Conservation (phyloP, 768 basidiomycete species). For the Xerocomellus intermedius region DNA sequence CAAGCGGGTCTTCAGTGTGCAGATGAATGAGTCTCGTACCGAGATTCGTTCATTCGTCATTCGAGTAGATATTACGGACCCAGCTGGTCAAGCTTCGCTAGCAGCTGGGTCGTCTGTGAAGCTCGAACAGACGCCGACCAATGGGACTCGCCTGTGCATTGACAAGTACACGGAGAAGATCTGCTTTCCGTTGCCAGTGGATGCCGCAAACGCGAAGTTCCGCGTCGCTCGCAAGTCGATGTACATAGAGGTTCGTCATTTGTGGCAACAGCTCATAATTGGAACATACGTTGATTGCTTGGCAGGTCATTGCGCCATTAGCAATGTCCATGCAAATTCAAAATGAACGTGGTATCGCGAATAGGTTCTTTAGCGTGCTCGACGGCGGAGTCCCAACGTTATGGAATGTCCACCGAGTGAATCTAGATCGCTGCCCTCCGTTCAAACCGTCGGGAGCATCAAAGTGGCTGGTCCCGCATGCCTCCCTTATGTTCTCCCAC, state of each 20-base stretch:
- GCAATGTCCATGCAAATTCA: slow-evolving; percentile 13
- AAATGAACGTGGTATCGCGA: slow-evolving; percentile 19
- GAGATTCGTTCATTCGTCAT: slow-evolving; percentile 19
- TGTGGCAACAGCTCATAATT: not conserved
- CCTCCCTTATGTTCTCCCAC: slow-evolving; percentile 31
- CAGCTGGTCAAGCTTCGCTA: slow-evolving; percentile 17
- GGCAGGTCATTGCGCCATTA: slow-evolving; percentile 22
- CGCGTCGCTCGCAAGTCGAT: slow-evolving; percentile 55
- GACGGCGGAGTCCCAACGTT: slow-evolving; percentile 9
- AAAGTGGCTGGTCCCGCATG: slow-evolving; percentile 35
- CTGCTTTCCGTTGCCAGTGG: slow-evolving; percentile 45
- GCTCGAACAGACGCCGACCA: slow-evolving; percentile 8
- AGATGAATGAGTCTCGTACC: slow-evolving; percentile 15
- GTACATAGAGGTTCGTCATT: slow-evolving; percentile 40
- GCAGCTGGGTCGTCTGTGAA: slow-evolving; percentile 17
- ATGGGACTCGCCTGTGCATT: slow-evolving; percentile 8
- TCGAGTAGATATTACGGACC: slow-evolving; percentile 24
- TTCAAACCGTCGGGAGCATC: slow-evolving; percentile 24
- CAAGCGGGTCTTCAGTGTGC: slow-evolving; percentile 13
- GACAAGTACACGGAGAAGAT: slow-evolving; percentile 27
- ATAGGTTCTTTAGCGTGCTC: slow-evolving; percentile 30
- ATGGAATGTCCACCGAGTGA: slow-evolving; percentile 42
- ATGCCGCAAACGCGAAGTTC: slow-evolving; percentile 35
- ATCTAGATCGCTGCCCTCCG: slow-evolving; percentile 35
- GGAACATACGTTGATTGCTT: not conserved